Conservation (phyloP, 2,329 filamentous ascomycete species). For the Cordyceps farinosa region DNA sequence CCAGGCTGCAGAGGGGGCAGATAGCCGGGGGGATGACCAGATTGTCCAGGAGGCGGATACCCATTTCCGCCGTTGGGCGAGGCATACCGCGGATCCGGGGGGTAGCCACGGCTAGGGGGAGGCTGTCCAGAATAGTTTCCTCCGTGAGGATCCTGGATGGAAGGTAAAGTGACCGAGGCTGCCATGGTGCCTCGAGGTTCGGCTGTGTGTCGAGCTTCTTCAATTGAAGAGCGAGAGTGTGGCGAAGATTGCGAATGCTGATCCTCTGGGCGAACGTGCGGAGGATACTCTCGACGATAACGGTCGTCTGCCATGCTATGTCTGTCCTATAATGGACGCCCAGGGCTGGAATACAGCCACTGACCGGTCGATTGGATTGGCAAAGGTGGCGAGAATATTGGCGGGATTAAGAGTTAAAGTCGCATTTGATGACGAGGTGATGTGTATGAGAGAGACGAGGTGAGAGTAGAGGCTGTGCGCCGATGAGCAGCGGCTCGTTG, state of each 20-base stretch:
- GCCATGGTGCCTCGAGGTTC: slow-evolving; percentile 38
- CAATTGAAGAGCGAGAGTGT: slow-evolving; percentile 36
- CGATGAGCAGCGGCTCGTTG: not conserved
- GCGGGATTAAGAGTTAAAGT: slow-evolving; percentile 19
- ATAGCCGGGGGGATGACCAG: slow-evolving; percentile 30
- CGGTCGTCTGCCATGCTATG: slow-evolving; percentile 40
- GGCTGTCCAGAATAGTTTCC: slow-evolving; percentile 33
- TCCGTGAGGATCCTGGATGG: slow-evolving; percentile 46
- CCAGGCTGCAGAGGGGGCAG: slow-evolving; percentile 39
- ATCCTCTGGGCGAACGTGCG: slow-evolving; percentile 36
- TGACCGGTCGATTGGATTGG: slow-evolving; percentile 22
- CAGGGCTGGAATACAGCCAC: slow-evolving; percentile 22
- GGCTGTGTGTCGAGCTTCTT: slow-evolving; percentile 34
- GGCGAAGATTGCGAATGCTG: slow-evolving; percentile 41
- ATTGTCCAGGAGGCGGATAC: slow-evolving; percentile 39
- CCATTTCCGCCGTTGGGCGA: slow-evolving; percentile 45
- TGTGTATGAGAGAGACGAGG: slow-evolving; percentile 19
- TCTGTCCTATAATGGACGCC: slow-evolving; percentile 21
- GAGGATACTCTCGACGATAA: slow-evolving; percentile 36
- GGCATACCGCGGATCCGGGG: slow-evolving; percentile 37
- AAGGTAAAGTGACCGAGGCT: slow-evolving; percentile 44
- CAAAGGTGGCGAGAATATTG: not conserved
- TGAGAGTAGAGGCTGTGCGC: slow-evolving; percentile 19
- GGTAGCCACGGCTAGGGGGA: slow-evolving; percentile 33
- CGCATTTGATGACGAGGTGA: slow-evolving; percentile 17